Percentiles rank a stretch among this genome's conserved stretches.
Evolutionary conservation across 345 rosid species (phyloP).

Genomic region (Melaleuca alternifolia): DNA sequence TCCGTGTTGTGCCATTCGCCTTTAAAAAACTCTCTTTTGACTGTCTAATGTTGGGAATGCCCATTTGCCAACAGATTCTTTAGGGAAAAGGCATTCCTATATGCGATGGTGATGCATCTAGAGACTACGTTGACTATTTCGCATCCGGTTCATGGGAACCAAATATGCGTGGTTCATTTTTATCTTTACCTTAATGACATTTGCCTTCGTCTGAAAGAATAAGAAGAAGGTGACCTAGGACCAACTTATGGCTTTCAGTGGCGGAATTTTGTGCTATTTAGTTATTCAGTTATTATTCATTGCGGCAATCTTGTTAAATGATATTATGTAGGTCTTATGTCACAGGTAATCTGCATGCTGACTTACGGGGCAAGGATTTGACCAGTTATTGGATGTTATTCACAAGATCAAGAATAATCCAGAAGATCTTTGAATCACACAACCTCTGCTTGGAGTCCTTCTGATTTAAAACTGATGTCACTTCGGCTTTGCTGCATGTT

Average conservation of each 20-base stretch:
- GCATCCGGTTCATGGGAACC: not conserved
- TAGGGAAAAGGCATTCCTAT: constrained; percentile 80
- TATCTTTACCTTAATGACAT: not conserved
- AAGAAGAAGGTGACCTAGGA: constrained; percentile 90
- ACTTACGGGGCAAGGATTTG: too few species aligned
- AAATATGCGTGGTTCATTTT: not conserved
- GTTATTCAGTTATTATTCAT: not conserved
- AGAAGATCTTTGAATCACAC: too few species aligned
- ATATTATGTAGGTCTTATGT: not conserved
- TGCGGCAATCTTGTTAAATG: not conserved
- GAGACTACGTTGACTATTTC: constrained; percentile 75
- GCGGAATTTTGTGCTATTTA: constrained; percentile 70
- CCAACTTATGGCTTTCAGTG: constrained; percentile 90
- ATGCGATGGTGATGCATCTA: constrained; percentile 90
- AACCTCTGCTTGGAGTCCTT: too few species aligned
- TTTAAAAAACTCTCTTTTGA: not conserved
- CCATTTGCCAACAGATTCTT: constrained; percentile 46
- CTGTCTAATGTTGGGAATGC: not conserved
- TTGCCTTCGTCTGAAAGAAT: constrained; percentile 51
- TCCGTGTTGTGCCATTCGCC: not conserved
- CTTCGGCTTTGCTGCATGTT: constrained; percentile 99
- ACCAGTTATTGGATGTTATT: too few species aligned
- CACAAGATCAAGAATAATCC: too few species aligned
- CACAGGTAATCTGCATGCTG: constrained; percentile 87
- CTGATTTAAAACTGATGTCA: constrained; percentile 82